Evolutionary conservation across 2,329 filamentous ascomycete species (phyloP), one percentile per base, ranked within the genome.

Genomic region (Aspergillus uvarum): DNA sequence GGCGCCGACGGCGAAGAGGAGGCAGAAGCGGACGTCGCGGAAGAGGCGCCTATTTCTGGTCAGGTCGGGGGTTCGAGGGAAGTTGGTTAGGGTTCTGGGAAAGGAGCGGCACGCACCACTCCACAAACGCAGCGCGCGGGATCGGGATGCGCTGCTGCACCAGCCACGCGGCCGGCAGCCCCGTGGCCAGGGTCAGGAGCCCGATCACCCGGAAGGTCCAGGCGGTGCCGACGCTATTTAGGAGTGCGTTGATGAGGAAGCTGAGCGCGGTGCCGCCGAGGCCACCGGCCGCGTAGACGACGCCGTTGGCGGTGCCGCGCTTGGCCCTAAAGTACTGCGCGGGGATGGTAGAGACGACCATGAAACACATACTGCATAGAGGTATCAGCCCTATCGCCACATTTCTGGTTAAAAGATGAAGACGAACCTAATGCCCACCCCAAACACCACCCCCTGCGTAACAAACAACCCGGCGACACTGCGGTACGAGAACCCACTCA

Each of bases 311-410:
- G 0, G 85, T 70, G 0, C 84, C 85, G 2, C 82, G 80, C 60
- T 80, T 83, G 2, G 74, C 74, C 49, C 71, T 78, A 60, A 87
- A 87, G 62, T 85, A 87, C 62, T 86, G 84, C 0, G 82, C 77
- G 2, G 83, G 78, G 0, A 79, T 76, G 0, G 77, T 75, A 2
- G 80, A 81, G n/a, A 80, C 75, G 2, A 83, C 77, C 74, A 81
- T 78, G 59, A 81, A 82, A 54, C 68, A 74, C 26, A 70, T 65
- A 64, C 63, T 70, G 52, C 4, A 16, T 12, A 32, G 2, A 12
- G 5, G 2, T 16, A 5, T 12, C 5, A 12, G 32, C 14, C 5
- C 14, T 26, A 55, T 44, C 7, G 61, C n/a, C n/a, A 55, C 19
- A 2, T 2, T 5, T 22, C 10, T 5, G 7, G 4, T n/a, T 12